Evolutionary conservation across 139 green algal species (phyloP).

Genomic region (Desmodesmus armatus): DNA sequence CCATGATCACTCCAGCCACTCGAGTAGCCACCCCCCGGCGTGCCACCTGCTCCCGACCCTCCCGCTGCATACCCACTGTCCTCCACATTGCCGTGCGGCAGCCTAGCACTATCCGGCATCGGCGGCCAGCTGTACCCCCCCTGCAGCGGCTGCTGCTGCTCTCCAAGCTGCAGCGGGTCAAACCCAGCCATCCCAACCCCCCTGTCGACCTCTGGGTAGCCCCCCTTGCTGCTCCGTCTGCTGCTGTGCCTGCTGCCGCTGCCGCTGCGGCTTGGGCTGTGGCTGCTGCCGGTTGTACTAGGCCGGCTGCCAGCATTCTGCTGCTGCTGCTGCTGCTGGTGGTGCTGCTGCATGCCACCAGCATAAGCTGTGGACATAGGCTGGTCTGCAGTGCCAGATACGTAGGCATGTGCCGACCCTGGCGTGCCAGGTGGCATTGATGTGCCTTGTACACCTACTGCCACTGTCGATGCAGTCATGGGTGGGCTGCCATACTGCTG

Average conservation of each 20-base stretch:
- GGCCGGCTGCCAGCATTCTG: no score
- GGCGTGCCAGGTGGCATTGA: no score
- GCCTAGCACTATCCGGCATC: not conserved
- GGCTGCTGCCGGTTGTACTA: no score
- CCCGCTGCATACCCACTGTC: not conserved
- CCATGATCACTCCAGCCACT: no score
- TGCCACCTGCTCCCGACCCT: not conserved
- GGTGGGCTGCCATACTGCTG: no score
- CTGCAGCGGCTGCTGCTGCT: not conserved
- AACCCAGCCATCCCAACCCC: no score
- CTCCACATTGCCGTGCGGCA: not conserved
- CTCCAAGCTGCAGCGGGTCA: no score
- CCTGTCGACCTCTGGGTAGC: not conserved
- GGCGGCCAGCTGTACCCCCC: not conserved
- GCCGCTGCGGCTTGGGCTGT: no score
- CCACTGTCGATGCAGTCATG: not conserved
- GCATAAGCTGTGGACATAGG: no score
- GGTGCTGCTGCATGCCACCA: constrained; percentile 27
- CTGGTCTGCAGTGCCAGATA: no score
- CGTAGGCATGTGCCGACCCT: no score
- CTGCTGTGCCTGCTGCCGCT: not conserved
- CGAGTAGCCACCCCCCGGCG: no score
- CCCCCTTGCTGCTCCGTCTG: not conserved
- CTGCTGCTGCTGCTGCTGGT: constrained; percentile 12
- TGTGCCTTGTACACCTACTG: not conserved